Evolutionary conservation across 2,329 filamentous ascomycete species (phyloP).

Genomic region (Lecanicillium sp.): DNA sequence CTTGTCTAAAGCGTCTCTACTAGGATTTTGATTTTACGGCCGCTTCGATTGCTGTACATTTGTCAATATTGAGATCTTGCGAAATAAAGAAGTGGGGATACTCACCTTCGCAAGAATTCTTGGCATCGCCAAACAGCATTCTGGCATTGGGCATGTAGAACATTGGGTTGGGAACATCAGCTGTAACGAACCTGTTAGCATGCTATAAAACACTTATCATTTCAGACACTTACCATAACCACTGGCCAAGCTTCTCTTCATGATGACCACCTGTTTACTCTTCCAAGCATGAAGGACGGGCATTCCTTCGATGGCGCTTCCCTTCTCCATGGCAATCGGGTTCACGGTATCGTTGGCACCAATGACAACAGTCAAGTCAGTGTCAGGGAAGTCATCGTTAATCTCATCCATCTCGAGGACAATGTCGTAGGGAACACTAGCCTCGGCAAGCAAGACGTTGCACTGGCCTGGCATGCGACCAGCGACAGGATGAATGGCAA

Average conservation of each 20-base stretch:
- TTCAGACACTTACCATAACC: conserved; percentile 59
- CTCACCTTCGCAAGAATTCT: conserved; percentile 70
- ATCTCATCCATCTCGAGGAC: conserved; percentile 95
- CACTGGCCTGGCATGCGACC: conserved; percentile 91
- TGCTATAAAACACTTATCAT: neutral
- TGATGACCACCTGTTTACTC: conserved; percentile 85
- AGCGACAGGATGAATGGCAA: conserved; percentile 84
- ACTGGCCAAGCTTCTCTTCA: conserved; percentile 86
- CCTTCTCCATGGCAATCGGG: conserved; percentile 76
- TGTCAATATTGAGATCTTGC: conserved; percentile 20
- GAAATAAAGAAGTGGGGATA: conserved; percentile 5
- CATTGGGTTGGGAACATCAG: conserved; percentile 89
- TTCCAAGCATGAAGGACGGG: conserved; percentile 89
- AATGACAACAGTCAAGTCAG: conserved; percentile 80
- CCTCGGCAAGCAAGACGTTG: conserved; percentile 83
- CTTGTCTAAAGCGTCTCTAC: neutral
- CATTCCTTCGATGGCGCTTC: conserved; percentile 83
- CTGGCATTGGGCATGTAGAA: conserved; percentile 84
- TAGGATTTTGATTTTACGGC: conserved; percentile 23
- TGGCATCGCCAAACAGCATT: conserved; percentile 90
- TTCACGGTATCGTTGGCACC: conserved; percentile 92
- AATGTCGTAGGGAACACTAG: conserved; percentile 82
- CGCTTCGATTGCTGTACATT: conserved; percentile 28
- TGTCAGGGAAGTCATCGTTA: conserved; percentile 82
- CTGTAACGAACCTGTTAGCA: conserved; percentile 29